Evolutionary conservation across 371 early-diverging fungal species (phyloP).

Genomic region (Batkoa obscura): DNA sequence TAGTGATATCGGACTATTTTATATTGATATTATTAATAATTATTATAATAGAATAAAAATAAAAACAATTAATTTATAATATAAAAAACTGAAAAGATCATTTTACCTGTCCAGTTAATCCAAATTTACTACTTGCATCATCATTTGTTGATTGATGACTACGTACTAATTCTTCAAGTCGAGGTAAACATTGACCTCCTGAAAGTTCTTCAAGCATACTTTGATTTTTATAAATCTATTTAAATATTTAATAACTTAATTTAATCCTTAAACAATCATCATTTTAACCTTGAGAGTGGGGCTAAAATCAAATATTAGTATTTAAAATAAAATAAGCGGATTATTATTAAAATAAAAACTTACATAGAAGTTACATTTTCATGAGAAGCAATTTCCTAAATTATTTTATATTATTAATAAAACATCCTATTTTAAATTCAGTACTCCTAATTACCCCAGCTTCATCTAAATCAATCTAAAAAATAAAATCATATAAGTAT

Average conservation of each 20-base stretch:
- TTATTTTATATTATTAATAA: neutral
- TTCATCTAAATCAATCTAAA: constrained; percentile 35
- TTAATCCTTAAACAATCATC: constrained; percentile 49
- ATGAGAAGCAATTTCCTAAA: neutral
- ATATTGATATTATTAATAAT: constrained; percentile 7
- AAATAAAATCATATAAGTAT: neutral
- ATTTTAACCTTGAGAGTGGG: constrained; percentile 40
- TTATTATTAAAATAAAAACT: neutral
- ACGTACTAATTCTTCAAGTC: constrained; percentile 23
- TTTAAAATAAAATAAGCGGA: neutral
- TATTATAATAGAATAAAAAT: neutral
- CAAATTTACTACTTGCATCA: constrained; percentile 12
- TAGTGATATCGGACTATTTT: constrained; percentile 37
- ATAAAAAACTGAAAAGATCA: neutral
- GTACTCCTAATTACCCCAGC: constrained; percentile 11
- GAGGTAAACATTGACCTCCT: constrained; percentile 36
- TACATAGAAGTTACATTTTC: neutral
- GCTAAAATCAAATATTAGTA: constrained; percentile 11
- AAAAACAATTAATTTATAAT: neutral
- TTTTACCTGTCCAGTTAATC: constrained; percentile 30
- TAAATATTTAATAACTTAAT: constrained; percentile 37
- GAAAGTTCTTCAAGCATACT: constrained; percentile 38
- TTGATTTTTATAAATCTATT: constrained; percentile 48
- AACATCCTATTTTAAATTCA: neutral
- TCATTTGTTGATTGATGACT: constrained; percentile 29